These are phyloP conservation scores for Xylaria castorea DNA, from an alignment of 495 filamentous ascomycete genomes.

Conservation along the genomic window DNA sequence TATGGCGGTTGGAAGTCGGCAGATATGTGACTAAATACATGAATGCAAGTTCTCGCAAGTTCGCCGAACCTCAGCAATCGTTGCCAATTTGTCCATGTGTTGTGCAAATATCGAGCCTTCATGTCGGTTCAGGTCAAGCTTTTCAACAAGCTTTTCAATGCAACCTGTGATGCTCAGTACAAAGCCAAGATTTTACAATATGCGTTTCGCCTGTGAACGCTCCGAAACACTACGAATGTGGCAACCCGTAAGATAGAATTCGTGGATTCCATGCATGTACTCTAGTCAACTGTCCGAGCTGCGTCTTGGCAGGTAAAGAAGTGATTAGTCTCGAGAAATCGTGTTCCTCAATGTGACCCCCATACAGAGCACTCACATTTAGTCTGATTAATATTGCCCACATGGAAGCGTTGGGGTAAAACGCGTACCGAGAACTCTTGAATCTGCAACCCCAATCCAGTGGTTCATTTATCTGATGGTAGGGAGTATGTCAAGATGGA, in stretches of 20 bases:
- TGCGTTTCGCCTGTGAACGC: slow-evolving; percentile 29
- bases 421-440: not conserved
- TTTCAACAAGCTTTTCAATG: slow-evolving; percentile 25
- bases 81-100: not conserved
- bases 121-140: slow-evolving; percentile 15
- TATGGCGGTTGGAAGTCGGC: not conserved
- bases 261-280: slow-evolving; percentile 16
- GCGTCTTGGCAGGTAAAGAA: not conserved
- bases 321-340: not conserved
- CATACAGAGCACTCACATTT: not conserved
- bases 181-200: slow-evolving; percentile 30
- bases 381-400: not conserved
- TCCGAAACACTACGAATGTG: slow-evolving; percentile 24
- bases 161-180: slow-evolving; percentile 8
- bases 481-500: not conserved
- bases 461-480: not conserved
- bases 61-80: not conserved
- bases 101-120: slow-evolving; percentile 1
- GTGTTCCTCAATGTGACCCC: not conserved
- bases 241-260: slow-evolving; percentile 9
- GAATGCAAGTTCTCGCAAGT: not conserved
- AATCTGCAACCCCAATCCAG: not conserved
- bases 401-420: not conserved
- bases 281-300: slow-evolving; percentile 1
- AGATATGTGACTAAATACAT: not conserved